Evolutionary conservation across 345 rosid genomes (phyloP).

Genomic region (Euclidium syriacum): DNA sequence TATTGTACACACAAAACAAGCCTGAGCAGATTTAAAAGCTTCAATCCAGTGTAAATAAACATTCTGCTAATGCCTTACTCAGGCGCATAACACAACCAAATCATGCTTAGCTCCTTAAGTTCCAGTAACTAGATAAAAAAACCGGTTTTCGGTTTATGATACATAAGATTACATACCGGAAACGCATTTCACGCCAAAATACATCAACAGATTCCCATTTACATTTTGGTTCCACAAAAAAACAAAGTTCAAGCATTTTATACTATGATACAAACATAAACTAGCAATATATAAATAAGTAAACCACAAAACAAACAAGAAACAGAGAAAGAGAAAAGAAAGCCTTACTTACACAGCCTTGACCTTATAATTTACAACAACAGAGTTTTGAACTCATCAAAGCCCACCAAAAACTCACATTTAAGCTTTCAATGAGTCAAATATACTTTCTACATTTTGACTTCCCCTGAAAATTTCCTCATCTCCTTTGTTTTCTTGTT

Average conservation of each 20-base stretch:
- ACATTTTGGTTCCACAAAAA: not conserved
- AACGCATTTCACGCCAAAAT: not conserved
- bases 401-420: too few species aligned
- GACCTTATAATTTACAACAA: constrained; percentile 63
- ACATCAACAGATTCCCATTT: constrained; percentile 15
- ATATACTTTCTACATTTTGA: too few species aligned
- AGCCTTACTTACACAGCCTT: constrained; percentile 46
- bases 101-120: not conserved
- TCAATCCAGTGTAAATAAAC: not conserved
- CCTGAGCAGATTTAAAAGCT: not conserved
- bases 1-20: not conserved
- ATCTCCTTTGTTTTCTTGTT: too few species aligned
- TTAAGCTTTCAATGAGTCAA: too few species aligned
- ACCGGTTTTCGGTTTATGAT: not conserved
- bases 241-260: constrained; percentile 4
- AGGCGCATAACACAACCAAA: not conserved
- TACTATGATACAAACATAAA: constrained; percentile 14
- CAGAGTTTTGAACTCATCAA: too few species aligned
- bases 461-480: too few species aligned
- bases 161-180: not conserved
- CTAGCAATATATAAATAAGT: constrained; percentile 24
- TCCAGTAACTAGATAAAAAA: not conserved
- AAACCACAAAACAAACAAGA: constrained; percentile 21
- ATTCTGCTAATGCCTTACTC: not conserved
- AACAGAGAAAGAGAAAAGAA: not conserved